Conservation (phyloP, 2,329 filamentous ascomycete genomes). For the Stachybotrys elegans region DNA sequence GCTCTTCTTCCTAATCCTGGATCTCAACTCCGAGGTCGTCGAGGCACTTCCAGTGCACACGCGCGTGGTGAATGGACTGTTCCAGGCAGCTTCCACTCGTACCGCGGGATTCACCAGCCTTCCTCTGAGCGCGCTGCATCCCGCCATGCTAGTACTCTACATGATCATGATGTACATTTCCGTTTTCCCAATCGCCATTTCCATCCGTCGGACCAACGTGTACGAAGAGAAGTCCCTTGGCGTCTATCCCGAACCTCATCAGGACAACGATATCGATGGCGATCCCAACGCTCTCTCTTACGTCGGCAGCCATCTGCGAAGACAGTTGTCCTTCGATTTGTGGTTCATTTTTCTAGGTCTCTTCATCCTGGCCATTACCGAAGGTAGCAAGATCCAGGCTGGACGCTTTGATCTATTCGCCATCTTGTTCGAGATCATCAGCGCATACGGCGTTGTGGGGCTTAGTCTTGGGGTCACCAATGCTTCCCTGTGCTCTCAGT, state of each 20-base stretch:
- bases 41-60: slow-evolving; percentile 64
- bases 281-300: slow-evolving; percentile 68
- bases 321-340: slow-evolving; percentile 92
- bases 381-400: slow-evolving; percentile 65
- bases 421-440: slow-evolving; percentile 79
- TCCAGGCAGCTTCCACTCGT: slow-evolving; percentile 83
- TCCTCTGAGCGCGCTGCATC: slow-evolving; percentile 72
- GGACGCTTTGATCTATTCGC: slow-evolving; percentile 63
- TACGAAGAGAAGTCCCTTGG: slow-evolving; percentile 89
- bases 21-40: slow-evolving; percentile 70
- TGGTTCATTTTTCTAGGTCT: slow-evolving; percentile 95
- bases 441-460: slow-evolving; percentile 91
- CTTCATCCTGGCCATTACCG: slow-evolving; percentile 87
- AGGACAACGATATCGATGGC: slow-evolving; percentile 38
- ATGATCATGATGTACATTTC: slow-evolving; percentile 99
- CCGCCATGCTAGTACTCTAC: slow-evolving; percentile 89
- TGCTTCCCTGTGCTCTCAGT: slow-evolving; percentile 77
- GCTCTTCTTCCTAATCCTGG: slow-evolving; percentile 86
- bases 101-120: slow-evolving; percentile 88
- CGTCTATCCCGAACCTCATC: slow-evolving; percentile 54
- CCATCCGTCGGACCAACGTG: slow-evolving; percentile 87
- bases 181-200: slow-evolving; percentile 94
- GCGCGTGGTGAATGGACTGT: slow-evolving; percentile 79
- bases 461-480: slow-evolving; percentile 83
- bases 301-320: slow-evolving; percentile 83